Evolutionary conservation across 352 stramenopile species (phyloP), one percentile per base, ranked within the genome.

Genomic region (Phytophthora colocasiae): DNA sequence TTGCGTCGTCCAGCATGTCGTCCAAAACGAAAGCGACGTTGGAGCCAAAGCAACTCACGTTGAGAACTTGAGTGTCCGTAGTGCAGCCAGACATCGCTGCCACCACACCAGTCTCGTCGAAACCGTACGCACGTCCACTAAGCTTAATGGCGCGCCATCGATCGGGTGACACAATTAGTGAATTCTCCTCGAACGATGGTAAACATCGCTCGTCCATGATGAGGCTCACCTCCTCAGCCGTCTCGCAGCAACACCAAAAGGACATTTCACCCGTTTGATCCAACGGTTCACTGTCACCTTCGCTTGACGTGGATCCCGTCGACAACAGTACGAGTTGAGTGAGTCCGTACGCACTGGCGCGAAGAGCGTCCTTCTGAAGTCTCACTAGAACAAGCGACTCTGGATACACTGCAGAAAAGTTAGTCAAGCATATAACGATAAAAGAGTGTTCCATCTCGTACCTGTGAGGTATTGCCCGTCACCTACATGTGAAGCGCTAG

Each of bases 161-260:
- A 66, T 96, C 87, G 6, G 86, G 89, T 2, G 87, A 93, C 39
- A 94, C 80, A 29, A 95, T 92, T 24, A 96, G 65, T n/a, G 82
- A 73, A 24, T 90, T 67, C 26, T 91, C 68, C 24, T 87, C 66
- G 46, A 96, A 96, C 36, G 80, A 77, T n/a, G 61, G 4, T 8
- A 94, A 69, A 58, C 75, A 90, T 24, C 76, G 78, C 74, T 93
- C 81, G 19, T 88, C 80, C 63, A 93, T 75, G 46, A 96, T 92
- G 38, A 96, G 58, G 55, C 83, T 93, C 53, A 93, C 86, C 66
- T 96, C 85, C 47, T 96, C 87, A 8, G 84, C 78, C 3, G 87
- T 94, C 64, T 96, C 87, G 52, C 83, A 92, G 61, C 91, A 96
- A 68, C 85, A 90, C 87, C 87, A 96, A 52, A 94, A 96, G 11